These are phyloP conservation scores for Schrenkiella parvula DNA, from an alignment of 345 rosid genomes.

Conservation along the genomic window DNA sequence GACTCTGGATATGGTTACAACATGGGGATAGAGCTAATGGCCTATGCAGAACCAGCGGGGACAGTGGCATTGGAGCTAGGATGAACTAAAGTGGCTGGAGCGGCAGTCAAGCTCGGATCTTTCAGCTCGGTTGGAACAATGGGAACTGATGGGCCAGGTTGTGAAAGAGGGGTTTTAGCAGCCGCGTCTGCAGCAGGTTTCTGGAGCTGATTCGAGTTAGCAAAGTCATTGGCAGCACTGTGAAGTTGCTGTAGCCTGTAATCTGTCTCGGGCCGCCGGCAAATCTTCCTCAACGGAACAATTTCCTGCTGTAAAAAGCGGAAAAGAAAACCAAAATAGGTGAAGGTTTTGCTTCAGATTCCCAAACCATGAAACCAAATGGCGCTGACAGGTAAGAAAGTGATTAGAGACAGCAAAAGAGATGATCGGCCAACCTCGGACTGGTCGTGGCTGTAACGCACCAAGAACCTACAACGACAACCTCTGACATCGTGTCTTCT, in stretches of 20 bases:
- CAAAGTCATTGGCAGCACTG: constrained; percentile 42
- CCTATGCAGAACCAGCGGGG: constrained; percentile 24
- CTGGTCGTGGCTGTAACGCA: constrained; percentile 94
- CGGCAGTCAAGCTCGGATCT: constrained; percentile 13
- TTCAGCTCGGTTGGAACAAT: constrained; percentile 9
- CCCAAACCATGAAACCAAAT: not conserved
- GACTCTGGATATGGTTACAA: constrained; percentile 25
- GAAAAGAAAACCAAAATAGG: constrained; percentile 24
- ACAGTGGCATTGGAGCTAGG: constrained; percentile 25
- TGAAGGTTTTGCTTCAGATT: constrained; percentile 14
- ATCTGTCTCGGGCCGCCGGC: constrained; percentile 98
- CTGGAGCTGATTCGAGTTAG: constrained; percentile 33
- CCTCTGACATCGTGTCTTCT: constrained; percentile 98
- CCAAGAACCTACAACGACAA: constrained; percentile 96
- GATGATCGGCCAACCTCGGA: constrained; percentile 62
- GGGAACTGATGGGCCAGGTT: constrained; percentile 15
- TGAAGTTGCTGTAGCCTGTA: constrained; percentile 98
- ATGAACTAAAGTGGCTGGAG: constrained; percentile 24
- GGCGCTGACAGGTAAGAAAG: not conserved
- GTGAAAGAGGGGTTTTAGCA: constrained; percentile 16
- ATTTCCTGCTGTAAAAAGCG: constrained; percentile 66
- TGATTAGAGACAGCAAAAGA: not conserved
- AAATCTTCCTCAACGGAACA: constrained; percentile 89
- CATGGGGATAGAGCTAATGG: not conserved
- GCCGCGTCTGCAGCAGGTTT: constrained; percentile 14